Conservation (phyloP, 73 alveolate genomes). For the Tetrahymena borealis region DNA sequence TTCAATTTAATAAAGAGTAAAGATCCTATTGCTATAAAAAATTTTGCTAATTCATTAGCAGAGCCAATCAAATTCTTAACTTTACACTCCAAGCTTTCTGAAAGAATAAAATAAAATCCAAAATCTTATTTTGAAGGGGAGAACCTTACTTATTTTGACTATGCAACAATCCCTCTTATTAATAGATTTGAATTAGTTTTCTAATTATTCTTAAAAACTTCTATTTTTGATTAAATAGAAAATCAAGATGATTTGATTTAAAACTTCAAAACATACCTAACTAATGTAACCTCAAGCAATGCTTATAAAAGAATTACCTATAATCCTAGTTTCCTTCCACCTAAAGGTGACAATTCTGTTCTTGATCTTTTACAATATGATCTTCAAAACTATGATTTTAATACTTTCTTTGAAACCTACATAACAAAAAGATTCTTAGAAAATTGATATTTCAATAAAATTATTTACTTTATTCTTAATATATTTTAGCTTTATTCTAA, state of each 20-base stretch:
- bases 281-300: neutral
- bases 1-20: neutral
- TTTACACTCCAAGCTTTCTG: neutral
- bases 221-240: neutral
- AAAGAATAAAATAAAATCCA: neutral
- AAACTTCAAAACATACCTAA: neutral
- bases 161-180: neutral
- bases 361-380: neutral
- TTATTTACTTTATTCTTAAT: too few species aligned
- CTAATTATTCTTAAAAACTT: neutral
- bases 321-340: neutral
- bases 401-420: neutral
- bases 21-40: neutral
- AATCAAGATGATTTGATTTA: neutral
- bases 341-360: neutral
- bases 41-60: neutral
- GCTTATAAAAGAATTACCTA: neutral
- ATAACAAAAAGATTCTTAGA: neutral
- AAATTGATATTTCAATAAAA: too few species aligned
- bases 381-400: neutral
- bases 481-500: too few species aligned
- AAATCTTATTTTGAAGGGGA: neutral
- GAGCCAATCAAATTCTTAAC: neutral
- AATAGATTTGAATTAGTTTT: neutral
- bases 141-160: neutral